A percentile compares a stretch with the other conserved stretches of the same genome.
phyloP scores from a whole-genome alignment of 352 stramenopile species.

The Pythium scleroteichum region DNA sequence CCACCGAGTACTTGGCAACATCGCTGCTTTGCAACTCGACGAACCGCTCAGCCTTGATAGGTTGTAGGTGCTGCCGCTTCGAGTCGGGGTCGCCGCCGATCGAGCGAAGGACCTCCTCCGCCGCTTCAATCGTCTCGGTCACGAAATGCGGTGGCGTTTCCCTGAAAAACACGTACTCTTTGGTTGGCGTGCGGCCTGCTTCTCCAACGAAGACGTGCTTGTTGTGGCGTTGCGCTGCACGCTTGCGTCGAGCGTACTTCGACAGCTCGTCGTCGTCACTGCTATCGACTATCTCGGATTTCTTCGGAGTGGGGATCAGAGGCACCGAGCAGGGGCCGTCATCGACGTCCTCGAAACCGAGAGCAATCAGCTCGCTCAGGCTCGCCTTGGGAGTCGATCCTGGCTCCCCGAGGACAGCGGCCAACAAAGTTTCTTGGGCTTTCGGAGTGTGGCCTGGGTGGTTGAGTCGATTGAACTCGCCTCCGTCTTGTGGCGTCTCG shows the following conservation, averaged over 20 bases:
- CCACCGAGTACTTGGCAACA: constrained; percentile 73
- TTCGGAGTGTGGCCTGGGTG: constrained; percentile 64
- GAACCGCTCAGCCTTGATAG: constrained; percentile 42
- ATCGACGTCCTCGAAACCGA: constrained; percentile 62
- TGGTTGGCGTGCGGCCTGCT: constrained; percentile 59
- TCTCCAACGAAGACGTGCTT: constrained; percentile 69
- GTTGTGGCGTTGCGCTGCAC: constrained; percentile 32
- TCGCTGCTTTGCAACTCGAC: constrained; percentile 82
- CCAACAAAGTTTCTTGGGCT: constrained; percentile 24
- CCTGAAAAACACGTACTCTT: constrained; percentile 85
- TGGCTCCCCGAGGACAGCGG: constrained; percentile 49
- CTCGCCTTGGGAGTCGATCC: constrained; percentile 64
- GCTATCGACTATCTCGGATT: constrained; percentile 10
- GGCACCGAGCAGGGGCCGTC: constrained; percentile 10
- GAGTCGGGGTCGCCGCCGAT: constrained; percentile 44
- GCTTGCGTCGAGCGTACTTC: constrained; percentile 57
- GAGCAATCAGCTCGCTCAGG: constrained; percentile 38
- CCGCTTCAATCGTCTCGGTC: constrained; percentile 71
- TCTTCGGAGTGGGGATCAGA: constrained; percentile 8
- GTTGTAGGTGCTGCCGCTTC: constrained; percentile 36
- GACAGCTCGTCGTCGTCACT: constrained; percentile 35
- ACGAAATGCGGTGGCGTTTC: constrained; percentile 80
- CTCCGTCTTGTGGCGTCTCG: constrained; percentile 1
- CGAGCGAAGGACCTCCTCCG: constrained; percentile 36
- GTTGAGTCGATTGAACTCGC: constrained; percentile 57